Base-by-base conservation (phyloP, 306 rosid genomes). In the Trifolium repens region DNA sequence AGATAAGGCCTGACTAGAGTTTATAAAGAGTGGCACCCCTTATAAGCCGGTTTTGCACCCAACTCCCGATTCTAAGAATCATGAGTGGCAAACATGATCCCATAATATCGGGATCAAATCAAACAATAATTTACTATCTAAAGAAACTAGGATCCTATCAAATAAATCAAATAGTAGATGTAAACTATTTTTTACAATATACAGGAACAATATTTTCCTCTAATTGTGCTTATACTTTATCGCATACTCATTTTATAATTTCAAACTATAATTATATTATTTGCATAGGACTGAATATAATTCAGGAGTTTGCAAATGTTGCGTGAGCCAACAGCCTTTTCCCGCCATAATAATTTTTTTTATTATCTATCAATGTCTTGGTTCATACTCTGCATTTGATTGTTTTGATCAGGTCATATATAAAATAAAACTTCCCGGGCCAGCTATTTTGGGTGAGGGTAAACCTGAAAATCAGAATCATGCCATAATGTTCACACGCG, bases 391-490 rank as follows among this genome's bases (percentile, higher is more conserved):
- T 81, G 50, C 62, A 39, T 24, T 22, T 55, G 73, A 50, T 77
- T 77, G 32, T 63, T 69, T 67, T 61, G n/a, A 76, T 78, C 81
- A 94, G 98, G 87, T 91, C 54, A 94, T 94, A 62, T 91, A 94
- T 82, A 88, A 85, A 79, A 94, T 94, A 84, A 94, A 92, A 83
- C 98, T 94, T 84, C 98, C 97, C 2, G 98, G 98, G 67, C 97
- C 96, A 57, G 96, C 97, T 54, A 87, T 91, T 60, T 85, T 91
- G 86, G 98, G 98, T 62, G 98, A 94, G 86, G 98, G 98, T 59
- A 94, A 94, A 86, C 98, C 98, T 69, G 98, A 94, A 81, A 94
- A 91, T 89, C 97, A 94, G 88, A 94, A 94, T 76, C 98, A 94
- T 83, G 96, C 98, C 55, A 90, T 94, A 74, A 91, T 94, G 69